A percentile compares a stretch with the other conserved stretches of the same genome.
Evolutionary conservation across 2,329 filamentous ascomycete genomes (phyloP).

Genomic region (Trichophyton rubrum): DNA sequence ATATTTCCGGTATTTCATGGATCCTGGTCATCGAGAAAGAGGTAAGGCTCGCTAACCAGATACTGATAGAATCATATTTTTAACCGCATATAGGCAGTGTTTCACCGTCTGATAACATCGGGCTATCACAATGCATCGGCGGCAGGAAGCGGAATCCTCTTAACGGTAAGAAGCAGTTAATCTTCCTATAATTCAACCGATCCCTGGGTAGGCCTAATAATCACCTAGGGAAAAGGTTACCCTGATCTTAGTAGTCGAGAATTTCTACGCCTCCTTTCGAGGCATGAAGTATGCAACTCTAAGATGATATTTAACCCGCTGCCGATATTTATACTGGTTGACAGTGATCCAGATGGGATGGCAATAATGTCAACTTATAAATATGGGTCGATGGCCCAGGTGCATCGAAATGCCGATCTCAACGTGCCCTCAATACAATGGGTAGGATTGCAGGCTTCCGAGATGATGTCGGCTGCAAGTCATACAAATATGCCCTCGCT

Average conservation of each 20-base stretch:
- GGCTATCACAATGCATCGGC: slow-evolving; percentile 33
- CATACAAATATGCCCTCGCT: slow-evolving; percentile 18
- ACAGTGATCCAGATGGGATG: slow-evolving; percentile 52
- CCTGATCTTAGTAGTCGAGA: slow-evolving; percentile 47
- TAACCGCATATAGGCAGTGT: slow-evolving; percentile 40
- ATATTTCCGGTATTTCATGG: slow-evolving; percentile 40
- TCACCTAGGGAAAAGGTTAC: slow-evolving; percentile 49
- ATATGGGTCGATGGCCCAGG: slow-evolving; percentile 44
- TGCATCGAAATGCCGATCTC: slow-evolving; percentile 40
- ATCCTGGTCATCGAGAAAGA: slow-evolving; percentile 54
- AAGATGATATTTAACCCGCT: not conserved
- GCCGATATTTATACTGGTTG: slow-evolving; percentile 43
- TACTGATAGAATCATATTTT: not conserved
- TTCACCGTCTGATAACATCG: slow-evolving; percentile 43
- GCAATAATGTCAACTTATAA: slow-evolving; percentile 52
- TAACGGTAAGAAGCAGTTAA: slow-evolving; percentile 38
- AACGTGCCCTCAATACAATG: slow-evolving; percentile 40
- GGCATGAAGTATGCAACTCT: not conserved
- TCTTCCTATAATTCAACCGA: not conserved
- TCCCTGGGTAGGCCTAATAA: not conserved
- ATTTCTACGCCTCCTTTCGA: slow-evolving; percentile 38
- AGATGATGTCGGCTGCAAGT: slow-evolving; percentile 22
- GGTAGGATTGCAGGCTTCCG: slow-evolving; percentile 43
- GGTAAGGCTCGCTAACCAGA: slow-evolving; percentile 22
- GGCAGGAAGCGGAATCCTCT: slow-evolving; percentile 38